Evolutionary conservation across 1,284 basidiomycete species (phyloP).

Genomic region (Chalciporus sp.): DNA sequence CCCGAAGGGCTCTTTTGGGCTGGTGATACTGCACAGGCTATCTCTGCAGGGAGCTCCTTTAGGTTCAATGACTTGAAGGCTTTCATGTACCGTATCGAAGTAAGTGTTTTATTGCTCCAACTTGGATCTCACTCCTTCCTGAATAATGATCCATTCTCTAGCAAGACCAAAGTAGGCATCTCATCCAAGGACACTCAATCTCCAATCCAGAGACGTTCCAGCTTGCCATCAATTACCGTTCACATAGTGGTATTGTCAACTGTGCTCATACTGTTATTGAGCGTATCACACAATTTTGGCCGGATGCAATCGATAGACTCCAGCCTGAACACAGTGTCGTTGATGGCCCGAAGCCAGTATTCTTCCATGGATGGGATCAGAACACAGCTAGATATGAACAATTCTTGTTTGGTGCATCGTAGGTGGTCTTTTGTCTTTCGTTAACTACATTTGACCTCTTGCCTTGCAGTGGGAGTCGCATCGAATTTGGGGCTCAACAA

Average conservation of each 20-base stretch:
- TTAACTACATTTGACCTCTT: slow-evolving; percentile 7
- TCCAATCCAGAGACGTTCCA: slow-evolving; percentile 54
- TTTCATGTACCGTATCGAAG: slow-evolving; percentile 63
- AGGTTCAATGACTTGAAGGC: slow-evolving; percentile 73
- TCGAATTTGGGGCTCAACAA: slow-evolving; percentile 71
- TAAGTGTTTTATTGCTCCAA: slow-evolving; percentile 19
- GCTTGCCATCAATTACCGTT: slow-evolving; percentile 67
- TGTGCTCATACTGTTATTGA: slow-evolving; percentile 66
- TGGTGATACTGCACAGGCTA: slow-evolving; percentile 79
- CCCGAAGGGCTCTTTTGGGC: slow-evolving; percentile 75
- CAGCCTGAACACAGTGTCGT: slow-evolving; percentile 59
- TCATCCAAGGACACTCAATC: slow-evolving; percentile 18
- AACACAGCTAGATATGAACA: slow-evolving; percentile 56
- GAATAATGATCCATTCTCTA: background rate
- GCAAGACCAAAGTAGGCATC: slow-evolving; percentile 21
- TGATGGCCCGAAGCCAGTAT: slow-evolving; percentile 59
- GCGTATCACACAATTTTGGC: slow-evolving; percentile 66
- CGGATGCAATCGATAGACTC: slow-evolving; percentile 63
- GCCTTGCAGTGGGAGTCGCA: slow-evolving; percentile 44
- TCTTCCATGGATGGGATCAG: slow-evolving; percentile 57
- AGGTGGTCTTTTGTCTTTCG: slow-evolving; percentile 12
- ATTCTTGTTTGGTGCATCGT: slow-evolving; percentile 57
- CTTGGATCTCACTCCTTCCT: accelerated
- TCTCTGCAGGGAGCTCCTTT: slow-evolving; percentile 71
- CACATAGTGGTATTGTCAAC: slow-evolving; percentile 71